Percentiles rank a stretch among this genome's conserved stretches.
These are phyloP conservation scores for Pythium phragmitis DNA, from an alignment of 352 stramenopile genomes.

Conservation along the genomic window DNA sequence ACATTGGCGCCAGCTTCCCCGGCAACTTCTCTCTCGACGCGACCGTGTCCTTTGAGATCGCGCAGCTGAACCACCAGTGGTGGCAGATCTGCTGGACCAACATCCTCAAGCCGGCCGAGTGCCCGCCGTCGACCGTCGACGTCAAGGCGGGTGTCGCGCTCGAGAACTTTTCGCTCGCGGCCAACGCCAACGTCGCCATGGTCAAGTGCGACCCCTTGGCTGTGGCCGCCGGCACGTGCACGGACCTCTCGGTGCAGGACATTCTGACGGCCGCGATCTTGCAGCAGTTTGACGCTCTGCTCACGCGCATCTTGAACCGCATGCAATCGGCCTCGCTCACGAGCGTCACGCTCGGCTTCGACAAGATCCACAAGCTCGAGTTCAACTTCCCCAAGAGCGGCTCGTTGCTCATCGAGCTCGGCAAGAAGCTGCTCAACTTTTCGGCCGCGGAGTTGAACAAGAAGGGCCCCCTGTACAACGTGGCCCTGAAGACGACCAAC, in stretches of 20 bases:
- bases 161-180: constrained; percentile 32
- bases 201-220: constrained; percentile 32
- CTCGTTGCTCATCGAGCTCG: constrained; percentile 43
- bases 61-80: constrained; percentile 60
- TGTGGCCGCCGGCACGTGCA: constrained; percentile 41
- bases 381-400: constrained; percentile 44
- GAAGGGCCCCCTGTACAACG: constrained; percentile 59
- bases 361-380: constrained; percentile 51
- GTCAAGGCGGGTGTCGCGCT: constrained; percentile 42
- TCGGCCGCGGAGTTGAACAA: constrained; percentile 57
- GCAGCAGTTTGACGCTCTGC: constrained; percentile 30
- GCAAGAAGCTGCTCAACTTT: constrained; percentile 49
- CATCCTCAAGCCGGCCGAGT: constrained; percentile 46
- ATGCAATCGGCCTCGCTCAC: constrained; percentile 37
- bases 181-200: constrained; percentile 39
- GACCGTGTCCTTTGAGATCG: constrained; percentile 44
- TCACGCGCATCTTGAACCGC: constrained; percentile 35
- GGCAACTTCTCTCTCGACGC: constrained; percentile 36
- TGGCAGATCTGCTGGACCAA: constrained; percentile 64
- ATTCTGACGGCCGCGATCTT: constrained; percentile 39
- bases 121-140: constrained; percentile 35
- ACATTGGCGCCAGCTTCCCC: constrained; percentile 45
- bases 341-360: constrained; percentile 35
- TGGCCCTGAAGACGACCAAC: constrained; percentile 38
- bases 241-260: constrained; percentile 44